phyloP scores from a whole-genome alignment of 2,329 filamentous ascomycete species.

The Pseudogymnoascus verrucosus region DNA sequence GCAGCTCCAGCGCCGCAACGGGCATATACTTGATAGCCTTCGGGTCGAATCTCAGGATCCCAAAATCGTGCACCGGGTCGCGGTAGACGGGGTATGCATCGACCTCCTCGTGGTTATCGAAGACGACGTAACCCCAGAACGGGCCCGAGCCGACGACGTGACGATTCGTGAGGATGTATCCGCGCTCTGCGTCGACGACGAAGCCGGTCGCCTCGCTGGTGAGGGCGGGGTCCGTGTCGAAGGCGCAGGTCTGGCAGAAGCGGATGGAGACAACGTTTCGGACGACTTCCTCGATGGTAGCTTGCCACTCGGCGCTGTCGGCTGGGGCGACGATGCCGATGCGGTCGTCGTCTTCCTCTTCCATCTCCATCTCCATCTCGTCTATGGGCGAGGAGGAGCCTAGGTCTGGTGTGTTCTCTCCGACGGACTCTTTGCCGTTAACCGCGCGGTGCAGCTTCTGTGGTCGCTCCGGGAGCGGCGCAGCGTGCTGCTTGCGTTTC shows the following conservation, averaged over 20 bases:
- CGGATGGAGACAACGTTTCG: conserved; percentile 97
- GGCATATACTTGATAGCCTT: conserved; percentile 97
- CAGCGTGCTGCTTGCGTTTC: conserved; percentile 28
- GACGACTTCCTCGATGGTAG: conserved; percentile 88
- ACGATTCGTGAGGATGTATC: conserved; percentile 77
- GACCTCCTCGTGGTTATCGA: conserved; percentile 96
- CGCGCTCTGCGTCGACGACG: conserved; percentile 88
- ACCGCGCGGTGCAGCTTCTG: conserved; percentile 26
- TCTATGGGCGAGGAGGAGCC: conserved; percentile 4
- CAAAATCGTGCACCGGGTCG: conserved; percentile 97
- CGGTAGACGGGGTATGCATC: conserved; percentile 96
- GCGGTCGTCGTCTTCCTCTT: conserved; percentile 31
- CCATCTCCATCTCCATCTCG: conserved; percentile 12
- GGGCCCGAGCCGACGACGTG: conserved; percentile 94
- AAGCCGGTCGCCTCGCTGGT: conserved; percentile 96
- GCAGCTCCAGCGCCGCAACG: conserved; percentile 67
- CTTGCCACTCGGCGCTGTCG: conserved; percentile 86
- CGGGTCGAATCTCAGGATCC: conserved; percentile 92
- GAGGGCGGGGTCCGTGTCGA: conserved; percentile 91
- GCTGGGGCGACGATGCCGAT: conserved; percentile 35
- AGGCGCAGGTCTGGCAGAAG: conserved; percentile 95
- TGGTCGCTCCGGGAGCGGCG: conserved; percentile 22
- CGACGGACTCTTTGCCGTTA: conserved; percentile 28
- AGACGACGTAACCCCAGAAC: conserved; percentile 97
- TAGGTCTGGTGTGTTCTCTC: conserved; percentile 28